Percentiles rank a stretch among this genome's conserved stretches.
These are phyloP conservation scores for Flaveria sonorensis DNA, from an alignment of 129 eudicot species.

Conservation along the genomic window DNA sequence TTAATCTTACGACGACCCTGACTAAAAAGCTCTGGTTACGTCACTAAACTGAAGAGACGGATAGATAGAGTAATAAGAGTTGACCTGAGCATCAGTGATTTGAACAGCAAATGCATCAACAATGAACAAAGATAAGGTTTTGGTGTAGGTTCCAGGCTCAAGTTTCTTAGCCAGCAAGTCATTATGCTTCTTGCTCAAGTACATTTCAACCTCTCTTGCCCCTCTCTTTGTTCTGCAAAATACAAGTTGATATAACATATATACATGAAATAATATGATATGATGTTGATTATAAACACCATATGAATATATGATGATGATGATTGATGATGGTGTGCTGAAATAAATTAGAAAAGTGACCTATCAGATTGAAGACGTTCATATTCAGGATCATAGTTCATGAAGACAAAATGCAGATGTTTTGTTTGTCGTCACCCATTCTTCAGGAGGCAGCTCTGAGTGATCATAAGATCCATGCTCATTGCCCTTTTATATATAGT, in stretches of 20 bases:
- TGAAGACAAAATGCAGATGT: constrained; percentile 67
- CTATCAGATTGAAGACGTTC: constrained; percentile 85
- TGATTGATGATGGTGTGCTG: neutral
- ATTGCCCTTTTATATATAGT: constrained; percentile 35
- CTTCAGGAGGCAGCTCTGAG: constrained; percentile 17
- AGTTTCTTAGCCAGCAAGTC: constrained; percentile 64
- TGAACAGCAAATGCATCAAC: constrained; percentile 97
- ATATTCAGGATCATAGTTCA: constrained; percentile 93
- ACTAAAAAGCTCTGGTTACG: no score
- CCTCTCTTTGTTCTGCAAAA: constrained; percentile 65
- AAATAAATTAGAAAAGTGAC: constrained; percentile 37
- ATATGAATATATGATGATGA: neutral
- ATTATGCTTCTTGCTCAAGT: constrained; percentile 86
- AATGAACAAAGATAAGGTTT: constrained; percentile 76
- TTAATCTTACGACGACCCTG: no score
- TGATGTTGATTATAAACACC: no score
- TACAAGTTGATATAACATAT: neutral
- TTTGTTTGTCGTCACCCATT: constrained; percentile 41
- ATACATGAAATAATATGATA: no score
- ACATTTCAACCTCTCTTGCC: constrained; percentile 65
- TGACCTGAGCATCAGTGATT: constrained; percentile 77
- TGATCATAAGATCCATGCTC: constrained; percentile 28
- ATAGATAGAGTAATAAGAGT: neutral
- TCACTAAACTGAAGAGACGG: no score
- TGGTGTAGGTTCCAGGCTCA: constrained; percentile 65